These are phyloP conservation scores for Lophium mytilinum DNA, from an alignment of 495 filamentous ascomycete species.

Conservation along the genomic window DNA sequence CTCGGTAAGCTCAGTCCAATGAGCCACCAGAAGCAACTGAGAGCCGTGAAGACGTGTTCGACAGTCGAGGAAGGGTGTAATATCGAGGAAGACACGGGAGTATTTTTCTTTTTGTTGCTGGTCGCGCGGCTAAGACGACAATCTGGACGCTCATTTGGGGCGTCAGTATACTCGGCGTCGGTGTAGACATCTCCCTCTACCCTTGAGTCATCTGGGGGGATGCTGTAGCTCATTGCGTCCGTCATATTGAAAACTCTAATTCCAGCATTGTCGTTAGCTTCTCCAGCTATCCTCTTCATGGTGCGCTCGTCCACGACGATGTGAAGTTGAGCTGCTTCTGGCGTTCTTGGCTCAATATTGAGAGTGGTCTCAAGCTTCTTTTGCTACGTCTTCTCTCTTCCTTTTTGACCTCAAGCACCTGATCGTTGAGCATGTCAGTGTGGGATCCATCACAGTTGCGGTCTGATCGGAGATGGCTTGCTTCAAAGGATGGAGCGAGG, in stretches of 20 bases:
- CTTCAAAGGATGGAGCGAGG: conserved; percentile 36
- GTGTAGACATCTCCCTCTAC: conserved; percentile 41
- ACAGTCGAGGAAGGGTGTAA: too few relatives aligned
- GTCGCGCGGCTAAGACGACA: conserved; percentile 36
- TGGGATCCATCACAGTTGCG: conserved; percentile 54
- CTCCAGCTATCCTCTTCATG: conserved; percentile 51
- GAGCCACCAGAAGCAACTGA: too few relatives aligned
- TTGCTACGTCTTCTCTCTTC: background rate
- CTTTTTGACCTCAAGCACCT: conserved; percentile 4
- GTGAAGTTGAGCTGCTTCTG: conserved; percentile 53
- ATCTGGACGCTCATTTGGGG: conserved; percentile 44
- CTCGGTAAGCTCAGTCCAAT: too few relatives aligned
- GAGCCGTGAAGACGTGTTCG: too few relatives aligned
- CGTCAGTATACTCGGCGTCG: conserved; percentile 36
- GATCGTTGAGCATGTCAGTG: conserved; percentile 45
- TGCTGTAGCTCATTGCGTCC: conserved; percentile 35
- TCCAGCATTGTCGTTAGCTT: conserved; percentile 53
- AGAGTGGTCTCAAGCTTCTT: background rate
- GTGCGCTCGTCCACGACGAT: conserved; percentile 45
- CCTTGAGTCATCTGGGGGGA: conserved; percentile 36
- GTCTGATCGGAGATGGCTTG: conserved; percentile 70
- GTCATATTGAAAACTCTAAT: conserved; percentile 51
- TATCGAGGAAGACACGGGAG: background rate
- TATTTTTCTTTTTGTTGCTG: background rate
- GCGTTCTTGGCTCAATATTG: conserved; percentile 46